Base-by-base conservation (phyloP, 2,329 filamentous ascomycete genomes). In the Biscogniauxia sp. region DNA sequence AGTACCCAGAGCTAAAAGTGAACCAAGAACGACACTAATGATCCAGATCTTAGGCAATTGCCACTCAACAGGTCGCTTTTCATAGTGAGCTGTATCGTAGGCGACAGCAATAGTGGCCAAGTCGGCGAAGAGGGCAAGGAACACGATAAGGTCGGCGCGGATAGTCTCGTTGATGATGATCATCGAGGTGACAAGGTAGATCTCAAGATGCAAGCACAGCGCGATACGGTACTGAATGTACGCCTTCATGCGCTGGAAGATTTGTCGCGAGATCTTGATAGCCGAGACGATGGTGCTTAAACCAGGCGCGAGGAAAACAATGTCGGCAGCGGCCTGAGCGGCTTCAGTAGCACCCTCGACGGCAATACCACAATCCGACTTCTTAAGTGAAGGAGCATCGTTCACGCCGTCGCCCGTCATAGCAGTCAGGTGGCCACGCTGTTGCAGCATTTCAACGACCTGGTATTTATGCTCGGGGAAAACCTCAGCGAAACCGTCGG, bases 401-500 rank as follows among this genome's bases (percentile, higher is more conserved):
- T 88, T 88, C 72, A 88, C 86, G 84, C 83, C 86, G 73, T 88
- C 86, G 80, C 86, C 85, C 80, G 88, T 90, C 88, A 90, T 90
- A 75, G 87, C 88, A 74, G 86, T 89, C 76, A 90, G 81, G 74
- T 89, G 86, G 75, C 87, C 87, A 78, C 87, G 83, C 77, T 89
- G 87, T 77, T 90, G 88, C 60, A 90, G 78, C 86, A 89, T 89
- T 76, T 89, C 87, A 71, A 90, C 87, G 77, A 90, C 87, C 78
- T 88, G 85, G 79, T 89, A 89, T 79, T 90, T 90, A 82, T 90
- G 87, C 79, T 90, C 87, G 66, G 87, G 87, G 82, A 89, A 90
- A 60, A 90, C 87, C 76, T 90, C 87, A 66, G 87, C 87, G 77
- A 89, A 90, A 77, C 87, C 87, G 70, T 90, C 87, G 63, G 87